Base-by-base conservation (phyloP, 192 early-diverging fungal genomes). In the Backusella luteola region DNA sequence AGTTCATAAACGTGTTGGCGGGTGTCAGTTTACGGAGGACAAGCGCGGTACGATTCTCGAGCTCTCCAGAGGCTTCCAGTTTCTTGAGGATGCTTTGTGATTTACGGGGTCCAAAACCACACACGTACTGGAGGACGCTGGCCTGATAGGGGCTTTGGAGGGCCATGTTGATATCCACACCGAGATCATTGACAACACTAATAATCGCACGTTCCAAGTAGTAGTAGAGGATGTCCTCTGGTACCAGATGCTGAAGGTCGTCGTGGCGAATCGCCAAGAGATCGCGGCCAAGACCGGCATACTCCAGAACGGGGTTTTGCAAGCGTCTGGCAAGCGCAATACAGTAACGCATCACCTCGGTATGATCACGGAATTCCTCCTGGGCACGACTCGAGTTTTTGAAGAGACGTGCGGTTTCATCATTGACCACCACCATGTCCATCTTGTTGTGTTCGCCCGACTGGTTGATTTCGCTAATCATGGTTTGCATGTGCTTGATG, bases 61-160 rank as follows among this genome's bases (percentile, higher is more conserved):
- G 81, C 67, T 80, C 76, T 17, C 80, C 80, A 0, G 71, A 73
- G 1, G 79, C 70, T 73, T 87, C 86, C 68, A 96, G 88, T 41
- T 86, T 89, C 73, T 88, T 84, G 19, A 96, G 71, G 36, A 98
- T 87, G 56, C 85, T 90, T 38, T 93, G 89, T 0, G 94, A 96
- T 83, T 99, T 99, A 73, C 98, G 85, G 34, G 96, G 94, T 6
- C 98, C 98, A 53, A 99, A 86, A 19, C 98, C 98, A 74, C 93
- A 89, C 14, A 98, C 94, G 74, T 95, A 98, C 73, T 94, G 93
- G 34, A 99, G 85, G n/a, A 91, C 86, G 26, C 86, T 77, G 0
- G 90, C 84, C 72, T 87, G 84, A 76, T 98, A 94, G 26, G 90
- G 83, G 14, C 87, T 85, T 17, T 84, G 78, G 0, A 92, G 87